These are phyloP conservation scores for Phytopythium ostracodes DNA, from an alignment of 352 stramenopile genomes.

Conservation along the genomic window DNA sequence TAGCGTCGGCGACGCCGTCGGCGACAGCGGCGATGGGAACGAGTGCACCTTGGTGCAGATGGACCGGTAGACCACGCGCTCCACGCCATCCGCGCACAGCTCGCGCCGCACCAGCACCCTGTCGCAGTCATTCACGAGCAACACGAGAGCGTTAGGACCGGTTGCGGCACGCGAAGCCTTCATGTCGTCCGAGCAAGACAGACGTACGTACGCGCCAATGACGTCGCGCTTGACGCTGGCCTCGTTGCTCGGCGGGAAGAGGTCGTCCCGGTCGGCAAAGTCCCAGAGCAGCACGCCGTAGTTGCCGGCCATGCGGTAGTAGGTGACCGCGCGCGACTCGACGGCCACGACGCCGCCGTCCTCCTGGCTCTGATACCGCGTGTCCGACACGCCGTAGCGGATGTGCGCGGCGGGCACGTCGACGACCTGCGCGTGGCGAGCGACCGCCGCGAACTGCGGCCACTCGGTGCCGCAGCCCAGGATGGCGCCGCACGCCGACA, in stretches of 20 bases:
- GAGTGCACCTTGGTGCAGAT: slow-evolving; percentile 31
- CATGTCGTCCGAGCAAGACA: too few species aligned
- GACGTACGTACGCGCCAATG: slow-evolving; percentile 25
- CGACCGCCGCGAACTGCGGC: slow-evolving; percentile 35
- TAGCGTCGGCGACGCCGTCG: slow-evolving; percentile 12
- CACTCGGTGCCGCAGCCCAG: slow-evolving; percentile 36
- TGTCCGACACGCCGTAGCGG: slow-evolving; percentile 34
- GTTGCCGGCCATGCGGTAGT: slow-evolving; percentile 20
- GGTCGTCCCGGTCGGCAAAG: slow-evolving; percentile 29
- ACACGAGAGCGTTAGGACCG: slow-evolving; percentile 21
- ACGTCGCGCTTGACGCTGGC: slow-evolving; percentile 28
- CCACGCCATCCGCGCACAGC: slow-evolving; percentile 23
- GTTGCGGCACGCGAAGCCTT: too few species aligned
- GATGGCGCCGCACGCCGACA: slow-evolving; percentile 35
- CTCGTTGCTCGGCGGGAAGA: slow-evolving; percentile 19
- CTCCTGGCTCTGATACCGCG: slow-evolving; percentile 23
- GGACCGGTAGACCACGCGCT: slow-evolving; percentile 26
- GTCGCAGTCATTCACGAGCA: slow-evolving; percentile 18
- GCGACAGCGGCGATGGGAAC: slow-evolving; percentile 10
- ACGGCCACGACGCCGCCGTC: slow-evolving; percentile 22
- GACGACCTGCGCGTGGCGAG: slow-evolving; percentile 22
- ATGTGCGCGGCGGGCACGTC: slow-evolving; percentile 39
- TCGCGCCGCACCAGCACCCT: slow-evolving; percentile 33
- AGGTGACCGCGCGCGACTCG: slow-evolving; percentile 21
- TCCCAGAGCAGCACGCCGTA: slow-evolving; percentile 28